Evolutionary conservation across 2,329 filamentous ascomycete genomes (phyloP), one percentile per base, ranked within the genome.

Genomic region (Erysiphe pulchra): DNA sequence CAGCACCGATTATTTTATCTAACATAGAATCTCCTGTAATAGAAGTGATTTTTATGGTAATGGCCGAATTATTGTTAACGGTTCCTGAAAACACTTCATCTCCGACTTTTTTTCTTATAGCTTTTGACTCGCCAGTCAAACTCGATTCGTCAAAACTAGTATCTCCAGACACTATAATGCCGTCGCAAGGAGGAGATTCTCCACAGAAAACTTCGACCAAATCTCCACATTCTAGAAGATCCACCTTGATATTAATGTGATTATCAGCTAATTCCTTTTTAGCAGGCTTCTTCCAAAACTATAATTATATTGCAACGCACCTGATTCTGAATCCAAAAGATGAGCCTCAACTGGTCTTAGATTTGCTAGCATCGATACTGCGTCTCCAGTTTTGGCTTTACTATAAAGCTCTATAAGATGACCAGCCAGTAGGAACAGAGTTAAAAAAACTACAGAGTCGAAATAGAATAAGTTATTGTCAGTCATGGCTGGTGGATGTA

Each of bases 401-500:
- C 81, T 92, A 63, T 90, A 92, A 1, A 82, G 77, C 63, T 94
- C 87, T 12, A 86, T 73, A 42, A 80, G 69, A n/a, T 79, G 68
- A 1, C 77, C 77, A 31, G 69, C 60, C 1, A 94, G 73, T 18
- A 94, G 70, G 58, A 94, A 94, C 50, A 94, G 68, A 0, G 86
- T 93, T 47, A 94, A 60, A 50, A 94, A 93, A 2, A 93, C 81
- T 1, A 94, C 86, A 0, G 85, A 84, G 59, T 94, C 87, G 57
- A 93, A 94, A 60, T 93, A 94, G 16, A 77, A 73, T 14, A 69
- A 62, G 42, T 68, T 65, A 32, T 66, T 63, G 59, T 56, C 62
- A 13, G 55, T 56, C 31, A 59, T 60, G 2, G 62, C 61, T 46
- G 50, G 33, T n/a, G 49, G 47, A 28, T 63, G 55, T 2, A 65